phyloP scores from a whole-genome alignment of 1,139 yeast species.

The Pichia sorboxylosa region DNA sequence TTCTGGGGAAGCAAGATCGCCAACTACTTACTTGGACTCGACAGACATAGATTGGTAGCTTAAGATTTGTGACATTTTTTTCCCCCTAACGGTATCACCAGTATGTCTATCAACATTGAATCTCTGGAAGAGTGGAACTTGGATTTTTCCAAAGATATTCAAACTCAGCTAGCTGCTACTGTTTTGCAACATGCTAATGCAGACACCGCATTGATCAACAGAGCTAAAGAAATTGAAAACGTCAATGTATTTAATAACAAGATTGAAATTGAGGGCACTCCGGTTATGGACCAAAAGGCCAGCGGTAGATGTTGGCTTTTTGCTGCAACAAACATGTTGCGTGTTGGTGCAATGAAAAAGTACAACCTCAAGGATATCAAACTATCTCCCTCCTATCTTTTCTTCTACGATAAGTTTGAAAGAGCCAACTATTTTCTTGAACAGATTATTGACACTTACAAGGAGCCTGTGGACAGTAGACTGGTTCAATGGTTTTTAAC shows the following conservation, averaged over 20 bases:
- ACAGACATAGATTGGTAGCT: too few species aligned
- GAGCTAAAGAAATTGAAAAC: conserved; percentile 31
- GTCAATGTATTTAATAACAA: conserved; percentile 44
- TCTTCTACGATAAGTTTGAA: conserved; percentile 66
- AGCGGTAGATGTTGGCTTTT: conserved; percentile 86
- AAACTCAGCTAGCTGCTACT: conserved; percentile 22
- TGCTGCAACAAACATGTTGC: conserved; percentile 64
- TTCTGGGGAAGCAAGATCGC: too few species aligned
- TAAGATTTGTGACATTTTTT: too few species aligned
- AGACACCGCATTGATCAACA: conserved; percentile 29
- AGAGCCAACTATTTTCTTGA: conserved; percentile 69
- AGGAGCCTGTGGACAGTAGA: conserved; percentile 56
- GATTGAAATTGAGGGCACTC: conserved; percentile 55
- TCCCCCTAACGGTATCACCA: too few species aligned
- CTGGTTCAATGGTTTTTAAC: conserved; percentile 48
- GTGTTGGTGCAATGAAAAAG: conserved; percentile 50
- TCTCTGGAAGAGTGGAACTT: conserved; percentile 18
- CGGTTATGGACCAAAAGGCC: conserved; percentile 59
- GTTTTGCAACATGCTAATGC: conserved; percentile 22
- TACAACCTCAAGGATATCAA: conserved; percentile 61
- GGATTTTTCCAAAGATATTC: conserved; percentile 17
- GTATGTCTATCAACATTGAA: conserved; percentile 13
- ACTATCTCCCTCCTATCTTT: conserved; percentile 60
- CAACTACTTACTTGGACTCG: too few species aligned
- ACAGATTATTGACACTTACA: conserved; percentile 55